A percentile compares a stretch with the other conserved stretches of the same genome.
phyloP scores from a whole-genome alignment of 2,329 filamentous ascomycete genomes.

The Drechslerella coelobrocha region DNA sequence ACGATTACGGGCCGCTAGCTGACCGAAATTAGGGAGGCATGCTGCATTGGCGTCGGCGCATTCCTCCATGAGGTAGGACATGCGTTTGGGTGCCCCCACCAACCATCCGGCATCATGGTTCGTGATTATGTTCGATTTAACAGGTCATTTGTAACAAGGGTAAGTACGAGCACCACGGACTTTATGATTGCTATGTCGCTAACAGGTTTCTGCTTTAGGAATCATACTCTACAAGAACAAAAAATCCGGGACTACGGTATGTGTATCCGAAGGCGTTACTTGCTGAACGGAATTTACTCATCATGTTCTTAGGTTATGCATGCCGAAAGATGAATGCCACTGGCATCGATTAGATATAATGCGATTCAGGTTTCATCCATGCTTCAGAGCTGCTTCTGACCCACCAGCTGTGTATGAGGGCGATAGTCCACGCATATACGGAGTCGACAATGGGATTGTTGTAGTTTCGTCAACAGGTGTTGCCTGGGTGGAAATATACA shows the following conservation, averaged over 20 bases:
- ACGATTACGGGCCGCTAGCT: background rate
- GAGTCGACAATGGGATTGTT: constrained; percentile 76
- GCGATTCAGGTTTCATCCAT: constrained; percentile 87
- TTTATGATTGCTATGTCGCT: constrained; percentile 13
- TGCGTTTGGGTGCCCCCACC: constrained; percentile 86
- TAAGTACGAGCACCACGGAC: constrained; percentile 16
- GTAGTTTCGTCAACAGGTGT: constrained; percentile 82
- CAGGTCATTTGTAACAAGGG: constrained; percentile 53
- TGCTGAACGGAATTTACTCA: constrained; percentile 28
- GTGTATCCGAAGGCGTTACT: constrained; percentile 1
- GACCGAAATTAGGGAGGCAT: constrained; percentile 29
- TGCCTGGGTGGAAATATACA: constrained; percentile 84
- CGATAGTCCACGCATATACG: constrained; percentile 53
- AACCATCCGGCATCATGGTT: constrained; percentile 86
- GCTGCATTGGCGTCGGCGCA: constrained; percentile 72
- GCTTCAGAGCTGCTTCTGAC: constrained; percentile 84
- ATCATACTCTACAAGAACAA: constrained; percentile 53
- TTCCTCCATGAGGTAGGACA: constrained; percentile 92
- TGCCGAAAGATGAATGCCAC: constrained; percentile 75
- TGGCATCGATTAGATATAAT: constrained; percentile 92
- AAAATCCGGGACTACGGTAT: constrained; percentile 51
- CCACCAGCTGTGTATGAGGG: constrained; percentile 57
- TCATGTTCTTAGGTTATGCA: constrained; percentile 45
- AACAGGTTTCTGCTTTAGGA: constrained; percentile 31
- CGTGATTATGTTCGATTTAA: constrained; percentile 52